Base-by-base conservation (phyloP, 208 protist species). In the Porcisia hertigi region DNA sequence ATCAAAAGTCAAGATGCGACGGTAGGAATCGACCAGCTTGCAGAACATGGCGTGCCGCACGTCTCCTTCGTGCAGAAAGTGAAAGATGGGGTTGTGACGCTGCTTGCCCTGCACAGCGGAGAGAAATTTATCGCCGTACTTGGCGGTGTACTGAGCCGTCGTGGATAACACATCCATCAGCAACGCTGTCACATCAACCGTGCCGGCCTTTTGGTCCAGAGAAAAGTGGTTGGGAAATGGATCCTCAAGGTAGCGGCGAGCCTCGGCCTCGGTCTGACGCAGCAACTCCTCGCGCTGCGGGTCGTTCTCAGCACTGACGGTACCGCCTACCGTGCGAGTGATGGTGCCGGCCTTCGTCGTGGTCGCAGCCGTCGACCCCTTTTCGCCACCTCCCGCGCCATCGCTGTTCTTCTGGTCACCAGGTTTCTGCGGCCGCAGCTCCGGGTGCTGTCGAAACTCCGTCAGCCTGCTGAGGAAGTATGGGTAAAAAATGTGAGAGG, bases 401-500 rank as follows among this genome's bases (percentile, higher is more conserved):
- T 66, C 57, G 59, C 62, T 69, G n/a, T 49, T 71, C 45, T 70
- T 73, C 36, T 67, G 65, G 49, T 80, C 75, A 30, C 75, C 43
- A 0, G 83, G 70, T 73, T 83, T 87, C 80, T 86, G 73, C n/a
- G 83, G 87, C 16, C 87, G 80, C 41, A 89, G 60, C 80, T 92
- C 90, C 0, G 93, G 91, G 55, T 97, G 81, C n/a, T 86, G 73
- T 30, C 90, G 89, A 76, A 85, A 95, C 76, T 96, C 88, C 16
- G 89, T 91, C 70, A 97, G 81, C 69, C 91, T 88, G 71, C 87
- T 88, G n/a, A 97, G 80, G 70, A 95, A 97, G 78, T 94, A 97
- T 2, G 91, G 93, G 74, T 96, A 94, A 67, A 97, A 94, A n/a
- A 96, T 89, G 76, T 97, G 91, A 23, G 90, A 93, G 4, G 90